Conservation (phyloP, 768 basidiomycete genomes). For the Suillus sp. region DNA sequence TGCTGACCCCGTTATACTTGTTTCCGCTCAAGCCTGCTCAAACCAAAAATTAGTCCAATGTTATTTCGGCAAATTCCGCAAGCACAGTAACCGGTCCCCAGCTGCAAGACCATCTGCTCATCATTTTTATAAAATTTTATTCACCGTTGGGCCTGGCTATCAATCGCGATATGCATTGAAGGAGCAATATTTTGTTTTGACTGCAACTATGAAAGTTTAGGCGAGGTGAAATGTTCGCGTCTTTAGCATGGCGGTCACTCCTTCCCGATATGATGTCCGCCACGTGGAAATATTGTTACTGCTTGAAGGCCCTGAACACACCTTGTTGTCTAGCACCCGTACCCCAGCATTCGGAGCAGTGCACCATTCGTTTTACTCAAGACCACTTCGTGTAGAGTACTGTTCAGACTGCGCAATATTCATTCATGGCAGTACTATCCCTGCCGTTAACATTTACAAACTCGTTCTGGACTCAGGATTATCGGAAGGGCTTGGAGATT, state of each 20-base stretch:
- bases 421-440: slow-evolving; percentile 80
- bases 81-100: slow-evolving; percentile 21
- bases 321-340: slow-evolving; percentile 14
- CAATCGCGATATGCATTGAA: background rate
- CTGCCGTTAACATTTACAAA: slow-evolving; percentile 88
- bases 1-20: slow-evolving; percentile 15
- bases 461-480: slow-evolving; percentile 95
- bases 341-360: slow-evolving; percentile 4
- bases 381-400: slow-evolving; percentile 3
- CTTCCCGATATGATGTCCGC: slow-evolving; percentile 2
- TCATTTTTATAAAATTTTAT: background rate
- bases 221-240: background rate
- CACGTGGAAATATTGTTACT: slow-evolving; percentile 15
- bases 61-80: slow-evolving; percentile 37
- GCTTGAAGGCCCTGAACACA: slow-evolving; percentile 3
- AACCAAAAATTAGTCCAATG: slow-evolving; percentile 31
- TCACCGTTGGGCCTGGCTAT: background rate
- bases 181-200: background rate
- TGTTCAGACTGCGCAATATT: background rate
- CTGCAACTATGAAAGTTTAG: background rate
- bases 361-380: slow-evolving; percentile 13
- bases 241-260: background rate
- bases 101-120: background rate
- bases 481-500: slow-evolving; percentile 78
- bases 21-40: slow-evolving; percentile 9